Percentiles rank a stretch among this genome's conserved stretches.
These are phyloP conservation scores for Talaromyces pinophilus DNA, from an alignment of 2,329 filamentous ascomycete species.

Conservation along the genomic window DNA sequence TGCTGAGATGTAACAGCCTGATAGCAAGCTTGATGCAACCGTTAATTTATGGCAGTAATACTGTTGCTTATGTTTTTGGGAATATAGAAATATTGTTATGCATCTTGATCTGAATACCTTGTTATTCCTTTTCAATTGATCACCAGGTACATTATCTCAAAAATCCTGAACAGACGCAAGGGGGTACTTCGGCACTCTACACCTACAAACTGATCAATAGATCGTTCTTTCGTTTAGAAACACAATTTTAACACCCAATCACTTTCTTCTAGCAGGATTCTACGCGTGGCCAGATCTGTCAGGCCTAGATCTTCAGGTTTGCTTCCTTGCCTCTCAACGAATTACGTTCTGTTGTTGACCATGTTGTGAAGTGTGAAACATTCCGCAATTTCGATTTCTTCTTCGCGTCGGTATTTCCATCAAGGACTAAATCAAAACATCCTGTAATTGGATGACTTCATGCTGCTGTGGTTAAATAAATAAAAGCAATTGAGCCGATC, in stretches of 20 bases:
- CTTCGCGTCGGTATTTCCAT: slow-evolving; percentile 20
- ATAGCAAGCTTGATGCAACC: not conserved
- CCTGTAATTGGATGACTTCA: slow-evolving; percentile 1
- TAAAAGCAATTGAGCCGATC: not conserved
- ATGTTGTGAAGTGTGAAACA: slow-evolving; percentile 8
- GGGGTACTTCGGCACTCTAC: slow-evolving; percentile 8
- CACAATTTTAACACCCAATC: not conserved
- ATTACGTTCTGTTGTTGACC: slow-evolving; percentile 2
- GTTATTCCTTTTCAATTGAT: not conserved
- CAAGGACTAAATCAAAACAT: slow-evolving; percentile 15
- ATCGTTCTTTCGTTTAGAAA: not conserved
- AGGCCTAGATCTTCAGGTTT: not conserved
- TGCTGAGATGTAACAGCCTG: not conserved
- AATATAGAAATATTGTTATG: not conserved
- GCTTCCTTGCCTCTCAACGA: slow-evolving; percentile 12
- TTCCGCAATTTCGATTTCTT: slow-evolving; percentile 14
- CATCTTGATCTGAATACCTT: not conserved
- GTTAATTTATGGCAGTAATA: not conserved
- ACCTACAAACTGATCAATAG: not conserved
- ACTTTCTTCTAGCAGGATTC: not conserved
- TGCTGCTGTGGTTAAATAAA: not conserved
- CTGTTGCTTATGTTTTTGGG: not conserved
- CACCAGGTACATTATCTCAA: not conserved
- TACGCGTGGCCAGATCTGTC: not conserved
- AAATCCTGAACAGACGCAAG: slow-evolving; percentile 13